A percentile compares a stretch with the other conserved stretches of the same genome.
Conservation (phyloP, 73 alveolate species). For the Paramecium tetraurelia region DNA sequence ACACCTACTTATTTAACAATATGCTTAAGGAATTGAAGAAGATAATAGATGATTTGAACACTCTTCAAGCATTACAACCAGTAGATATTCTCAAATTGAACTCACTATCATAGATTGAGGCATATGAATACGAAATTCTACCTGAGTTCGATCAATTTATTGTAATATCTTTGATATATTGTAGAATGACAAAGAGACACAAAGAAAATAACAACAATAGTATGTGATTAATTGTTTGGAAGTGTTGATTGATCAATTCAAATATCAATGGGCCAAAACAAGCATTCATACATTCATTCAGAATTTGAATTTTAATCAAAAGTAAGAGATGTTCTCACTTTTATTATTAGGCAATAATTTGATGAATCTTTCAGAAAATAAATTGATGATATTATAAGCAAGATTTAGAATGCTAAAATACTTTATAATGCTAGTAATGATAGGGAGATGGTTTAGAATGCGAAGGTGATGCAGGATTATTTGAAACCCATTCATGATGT, state of each 20-base stretch:
- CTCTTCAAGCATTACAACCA: neutral
- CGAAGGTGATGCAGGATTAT: neutral
- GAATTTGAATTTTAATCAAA: neutral
- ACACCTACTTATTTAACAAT: neutral
- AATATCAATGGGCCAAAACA: conserved; percentile 12
- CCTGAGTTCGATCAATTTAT: neutral
- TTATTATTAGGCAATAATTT: neutral
- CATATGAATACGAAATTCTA: neutral
- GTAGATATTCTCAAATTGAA: neutral
- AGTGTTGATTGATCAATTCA: neutral
- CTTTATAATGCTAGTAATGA: neutral
- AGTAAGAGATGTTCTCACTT: neutral
- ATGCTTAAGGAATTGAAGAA: neutral
- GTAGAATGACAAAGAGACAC: neutral
- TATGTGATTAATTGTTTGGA: neutral
- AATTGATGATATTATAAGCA: neutral
- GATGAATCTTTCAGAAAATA: neutral
- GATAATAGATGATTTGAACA: neutral
- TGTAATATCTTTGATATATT: neutral
- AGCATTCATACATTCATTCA: neutral
- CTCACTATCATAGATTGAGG: neutral
- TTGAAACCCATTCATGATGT: conserved; percentile 48
- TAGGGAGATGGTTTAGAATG: neutral
- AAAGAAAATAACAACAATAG: neutral
- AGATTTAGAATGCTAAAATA: neutral